Percentiles rank a stretch among this genome's conserved stretches.
Evolutionary conservation across 495 filamentous ascomycete genomes (phyloP).

Genomic region (Aspergillus campestris): DNA sequence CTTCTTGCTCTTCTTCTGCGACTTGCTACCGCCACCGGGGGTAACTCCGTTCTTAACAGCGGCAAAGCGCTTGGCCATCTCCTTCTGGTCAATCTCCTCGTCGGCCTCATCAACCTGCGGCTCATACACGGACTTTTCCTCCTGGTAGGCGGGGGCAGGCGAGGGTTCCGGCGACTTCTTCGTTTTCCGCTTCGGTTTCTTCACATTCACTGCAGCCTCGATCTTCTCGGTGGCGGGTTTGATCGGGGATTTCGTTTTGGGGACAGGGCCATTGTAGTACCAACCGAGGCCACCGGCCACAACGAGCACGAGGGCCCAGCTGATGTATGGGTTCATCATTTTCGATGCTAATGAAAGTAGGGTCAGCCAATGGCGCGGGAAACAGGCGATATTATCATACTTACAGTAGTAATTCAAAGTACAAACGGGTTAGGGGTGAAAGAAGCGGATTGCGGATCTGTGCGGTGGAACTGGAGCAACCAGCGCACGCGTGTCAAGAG

Average conservation of each 20-base stretch:
- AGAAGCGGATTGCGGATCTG: too few relatives aligned
- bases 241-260: constrained; percentile 26
- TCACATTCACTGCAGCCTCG: constrained; percentile 22
- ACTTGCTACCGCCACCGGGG: constrained; percentile 20
- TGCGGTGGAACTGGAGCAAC: too few relatives aligned
- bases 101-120: constrained; percentile 41
- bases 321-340: constrained; percentile 42
- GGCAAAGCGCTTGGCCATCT: constrained; percentile 64
- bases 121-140: constrained; percentile 33
- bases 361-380: constrained; percentile 4
- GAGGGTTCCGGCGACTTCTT: constrained; percentile 27
- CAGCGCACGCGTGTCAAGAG: background rate
- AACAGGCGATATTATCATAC: background rate
- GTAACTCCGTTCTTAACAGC: constrained; percentile 56
- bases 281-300: constrained; percentile 39
- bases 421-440: background rate
- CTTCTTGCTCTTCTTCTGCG: constrained; percentile 56
- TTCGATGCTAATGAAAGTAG: constrained; percentile 7
- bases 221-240: constrained; percentile 28
- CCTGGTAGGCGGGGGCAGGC: constrained; percentile 17
- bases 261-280: constrained; percentile 36
- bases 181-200: constrained; percentile 37
- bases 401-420: background rate
- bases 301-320: constrained; percentile 51
- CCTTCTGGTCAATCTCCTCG: constrained; percentile 55